Conservation (phyloP, 305 asterid species). For the Fraxinus baroniana region DNA sequence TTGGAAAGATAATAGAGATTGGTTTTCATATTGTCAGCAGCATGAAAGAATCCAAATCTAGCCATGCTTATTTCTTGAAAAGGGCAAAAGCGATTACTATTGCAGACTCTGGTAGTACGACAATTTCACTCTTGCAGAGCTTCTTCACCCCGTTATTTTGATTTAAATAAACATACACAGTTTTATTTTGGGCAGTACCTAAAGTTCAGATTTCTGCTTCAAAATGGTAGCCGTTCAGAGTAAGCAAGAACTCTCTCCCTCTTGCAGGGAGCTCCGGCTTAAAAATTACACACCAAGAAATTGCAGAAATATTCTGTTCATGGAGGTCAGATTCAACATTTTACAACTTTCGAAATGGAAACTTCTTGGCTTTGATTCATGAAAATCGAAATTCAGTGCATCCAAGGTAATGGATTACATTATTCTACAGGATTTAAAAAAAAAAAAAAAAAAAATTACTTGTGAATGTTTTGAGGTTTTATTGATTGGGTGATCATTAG, state of each 20-base stretch:
- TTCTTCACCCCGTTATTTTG: constrained; percentile 4
- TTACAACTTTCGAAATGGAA: constrained; percentile 48
- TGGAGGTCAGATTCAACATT: constrained; percentile 53
- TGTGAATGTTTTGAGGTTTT: neutral
- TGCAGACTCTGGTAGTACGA: constrained; percentile 26
- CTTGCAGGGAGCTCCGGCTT: constrained; percentile 22
- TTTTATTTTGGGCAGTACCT: neutral
- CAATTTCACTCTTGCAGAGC: constrained; percentile 9
- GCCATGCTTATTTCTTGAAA: constrained; percentile 21
- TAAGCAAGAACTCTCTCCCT: constrained; percentile 40
- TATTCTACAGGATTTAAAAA: neutral
- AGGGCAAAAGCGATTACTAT: constrained; percentile 27
- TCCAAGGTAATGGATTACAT: constrained; percentile 41
- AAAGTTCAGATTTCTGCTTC: neutral
- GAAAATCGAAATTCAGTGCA: constrained; percentile 43
- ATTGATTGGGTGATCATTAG: constrained; percentile 25
- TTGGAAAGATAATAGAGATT: constrained; percentile 15
- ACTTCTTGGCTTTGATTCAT: constrained; percentile 60
- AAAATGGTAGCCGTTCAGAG: constrained; percentile 59
- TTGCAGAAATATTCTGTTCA: constrained; percentile 42
- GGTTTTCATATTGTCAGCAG: constrained; percentile 23
- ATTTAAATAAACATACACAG: neutral
- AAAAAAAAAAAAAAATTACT: neutral
- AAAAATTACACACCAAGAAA: constrained; percentile 40
- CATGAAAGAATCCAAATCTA: constrained; percentile 25